Evolutionary conservation across 2,329 filamentous ascomycete species (phyloP).

Genomic region (Dactylella cylindrospora): DNA sequence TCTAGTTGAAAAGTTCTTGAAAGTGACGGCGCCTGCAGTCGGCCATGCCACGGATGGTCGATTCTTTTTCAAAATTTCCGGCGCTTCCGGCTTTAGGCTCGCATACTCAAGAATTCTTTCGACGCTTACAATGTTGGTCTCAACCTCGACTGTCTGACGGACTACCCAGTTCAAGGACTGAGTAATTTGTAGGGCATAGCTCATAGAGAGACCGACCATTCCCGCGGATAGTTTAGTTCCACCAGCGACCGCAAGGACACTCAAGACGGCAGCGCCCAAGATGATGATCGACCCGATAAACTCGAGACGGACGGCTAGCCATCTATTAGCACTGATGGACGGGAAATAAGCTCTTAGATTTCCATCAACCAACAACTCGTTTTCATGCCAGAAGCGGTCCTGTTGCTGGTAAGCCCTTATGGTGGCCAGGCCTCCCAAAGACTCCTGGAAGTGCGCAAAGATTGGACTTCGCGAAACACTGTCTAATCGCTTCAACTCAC

Average conservation of each 20-base stretch:
- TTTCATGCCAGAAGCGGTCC: conserved; percentile 82
- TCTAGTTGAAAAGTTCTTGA: conserved; percentile 90
- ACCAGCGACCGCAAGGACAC: conserved; percentile 75
- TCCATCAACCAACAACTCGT: conserved; percentile 94
- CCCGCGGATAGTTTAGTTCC: conserved; percentile 68
- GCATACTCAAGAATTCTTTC: conserved; percentile 97
- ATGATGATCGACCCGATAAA: conserved; percentile 96
- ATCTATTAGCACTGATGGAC: conserved; percentile 87
- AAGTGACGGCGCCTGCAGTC: conserved; percentile 79
- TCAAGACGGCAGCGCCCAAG: conserved; percentile 76
- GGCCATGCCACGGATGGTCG: conserved; percentile 90
- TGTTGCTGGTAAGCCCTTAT: conserved; percentile 94
- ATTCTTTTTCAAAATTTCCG: conserved; percentile 85
- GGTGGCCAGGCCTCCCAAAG: conserved; percentile 86
- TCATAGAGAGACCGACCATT: conserved; percentile 89
- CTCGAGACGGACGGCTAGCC: conserved; percentile 91
- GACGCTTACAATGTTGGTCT: conserved; percentile 99
- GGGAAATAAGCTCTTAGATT: conserved; percentile 95
- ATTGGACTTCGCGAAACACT: conserved; percentile 94
- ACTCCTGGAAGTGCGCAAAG: conserved; percentile 98
- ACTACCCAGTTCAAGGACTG: conserved; percentile 99
- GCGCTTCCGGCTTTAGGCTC: conserved; percentile 84
- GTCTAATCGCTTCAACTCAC: conserved; percentile 93
- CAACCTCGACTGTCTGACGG: conserved; percentile 96
- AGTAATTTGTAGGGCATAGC: conserved; percentile 91